phyloP scores from a whole-genome alignment of 192 early-diverging fungal genomes.

The Entomortierella chlamydospora region DNA sequence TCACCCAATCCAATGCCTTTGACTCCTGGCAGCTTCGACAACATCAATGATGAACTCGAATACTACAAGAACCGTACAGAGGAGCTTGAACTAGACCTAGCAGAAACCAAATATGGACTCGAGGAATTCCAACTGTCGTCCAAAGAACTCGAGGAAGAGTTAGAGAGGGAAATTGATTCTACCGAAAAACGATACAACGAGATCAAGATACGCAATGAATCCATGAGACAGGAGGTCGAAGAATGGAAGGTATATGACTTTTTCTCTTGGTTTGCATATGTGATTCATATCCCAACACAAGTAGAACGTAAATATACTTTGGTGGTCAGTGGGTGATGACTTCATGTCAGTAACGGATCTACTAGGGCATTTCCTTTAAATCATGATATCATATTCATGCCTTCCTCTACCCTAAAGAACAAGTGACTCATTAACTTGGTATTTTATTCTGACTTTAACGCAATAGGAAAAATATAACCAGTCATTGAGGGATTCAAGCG shows the following conservation, averaged over 20 bases:
- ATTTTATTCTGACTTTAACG: neutral
- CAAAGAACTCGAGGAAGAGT: conserved; percentile 77
- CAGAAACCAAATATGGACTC: conserved; percentile 69
- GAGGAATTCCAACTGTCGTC: conserved; percentile 77
- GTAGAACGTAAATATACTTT: too few relatives aligned
- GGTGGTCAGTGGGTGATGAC: too few relatives aligned
- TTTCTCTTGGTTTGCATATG: too few relatives aligned
- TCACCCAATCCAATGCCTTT: conserved; percentile 4
- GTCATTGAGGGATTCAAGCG: conserved; percentile 73
- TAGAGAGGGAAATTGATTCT: conserved; percentile 77
- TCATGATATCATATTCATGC: too few relatives aligned
- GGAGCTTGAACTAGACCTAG: conserved; percentile 65
- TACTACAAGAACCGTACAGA: conserved; percentile 70
- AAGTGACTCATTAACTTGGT: neutral
- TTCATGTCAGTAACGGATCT: too few relatives aligned
- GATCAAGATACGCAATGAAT: conserved; percentile 73
- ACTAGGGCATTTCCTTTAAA: too few relatives aligned
- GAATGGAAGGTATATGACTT: conserved; percentile 77
- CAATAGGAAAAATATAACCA: conserved; percentile 71
- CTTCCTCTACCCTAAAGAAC: too few relatives aligned
- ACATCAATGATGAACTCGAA: conserved; percentile 71
- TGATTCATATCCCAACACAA: too few relatives aligned
- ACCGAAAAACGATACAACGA: conserved; percentile 74
- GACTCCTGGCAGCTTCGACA: conserved; percentile 28
- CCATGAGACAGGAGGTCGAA: conserved; percentile 71